phyloP scores from a whole-genome alignment of 441 rosid genomes.

The Aquilaria agallochum region DNA sequence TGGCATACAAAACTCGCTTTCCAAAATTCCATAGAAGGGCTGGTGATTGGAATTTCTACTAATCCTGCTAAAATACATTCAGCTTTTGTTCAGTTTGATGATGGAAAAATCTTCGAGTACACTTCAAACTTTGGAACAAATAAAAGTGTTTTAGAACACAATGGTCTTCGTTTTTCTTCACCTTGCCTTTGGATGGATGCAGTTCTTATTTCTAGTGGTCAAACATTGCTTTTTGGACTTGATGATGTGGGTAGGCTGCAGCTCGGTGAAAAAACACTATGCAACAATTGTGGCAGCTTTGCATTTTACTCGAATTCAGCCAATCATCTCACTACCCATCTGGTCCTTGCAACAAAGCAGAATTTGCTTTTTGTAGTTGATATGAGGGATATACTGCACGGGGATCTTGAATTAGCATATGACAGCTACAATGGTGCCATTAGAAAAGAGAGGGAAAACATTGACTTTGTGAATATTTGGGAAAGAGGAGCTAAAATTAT shows the following conservation, averaged over 20 bases:
- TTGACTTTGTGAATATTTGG: constrained; percentile 70
- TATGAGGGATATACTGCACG: constrained; percentile 54
- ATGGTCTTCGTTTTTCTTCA: constrained; percentile 42
- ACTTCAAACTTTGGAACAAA: constrained; percentile 38
- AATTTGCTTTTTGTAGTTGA: constrained; percentile 80
- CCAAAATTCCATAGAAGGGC: constrained; percentile 44
- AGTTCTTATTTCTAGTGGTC: constrained; percentile 36
- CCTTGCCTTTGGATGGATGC: constrained; percentile 77
- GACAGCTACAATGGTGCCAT: constrained; percentile 41
- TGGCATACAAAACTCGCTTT: constrained; percentile 57
- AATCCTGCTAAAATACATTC: constrained; percentile 58
- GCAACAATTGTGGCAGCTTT: constrained; percentile 87
- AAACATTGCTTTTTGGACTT: constrained; percentile 64
- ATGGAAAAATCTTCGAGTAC: constrained; percentile 63
- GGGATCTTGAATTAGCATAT: constrained; percentile 47
- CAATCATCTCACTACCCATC: constrained; percentile 67
- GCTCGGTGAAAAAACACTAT: constrained; percentile 52
- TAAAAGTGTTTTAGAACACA: constrained; percentile 34
- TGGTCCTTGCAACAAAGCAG: constrained; percentile 81
- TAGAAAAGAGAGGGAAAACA: constrained; percentile 56
- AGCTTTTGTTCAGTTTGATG: constrained; percentile 78
- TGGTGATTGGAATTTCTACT: constrained; percentile 49
- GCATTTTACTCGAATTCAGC: constrained; percentile 73
- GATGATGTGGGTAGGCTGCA: constrained; percentile 80
- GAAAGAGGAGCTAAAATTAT: constrained; percentile 83